Evolutionary conservation across 2,329 filamentous ascomycete genomes (phyloP).

Genomic region (Chalaropsis thielavioides): DNA sequence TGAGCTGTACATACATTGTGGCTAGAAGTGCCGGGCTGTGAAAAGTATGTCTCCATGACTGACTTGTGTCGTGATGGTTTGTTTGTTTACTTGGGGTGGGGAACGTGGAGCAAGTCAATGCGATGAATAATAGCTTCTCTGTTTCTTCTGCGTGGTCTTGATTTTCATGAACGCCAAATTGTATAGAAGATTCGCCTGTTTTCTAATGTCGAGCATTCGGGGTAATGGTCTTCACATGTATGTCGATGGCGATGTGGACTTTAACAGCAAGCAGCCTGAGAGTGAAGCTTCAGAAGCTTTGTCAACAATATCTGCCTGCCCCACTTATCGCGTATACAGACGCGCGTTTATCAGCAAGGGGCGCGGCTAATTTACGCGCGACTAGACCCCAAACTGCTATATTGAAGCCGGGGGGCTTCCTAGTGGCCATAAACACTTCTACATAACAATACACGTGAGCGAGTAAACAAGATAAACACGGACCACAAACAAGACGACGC

Average conservation of each 20-base stretch:
- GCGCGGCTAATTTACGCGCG: not conserved
- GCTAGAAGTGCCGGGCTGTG: constrained; percentile 52
- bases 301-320: not conserved
- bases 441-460: too few relatives aligned
- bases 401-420: not conserved
- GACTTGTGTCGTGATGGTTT: constrained; percentile 24
- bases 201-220: too few relatives aligned
- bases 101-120: not conserved
- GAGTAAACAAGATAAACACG: too few relatives aligned
- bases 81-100: not conserved
- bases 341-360: not conserved
- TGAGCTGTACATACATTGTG: constrained; percentile 44
- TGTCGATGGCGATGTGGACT: not conserved
- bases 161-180: too few relatives aligned
- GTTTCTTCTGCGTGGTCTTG: too few relatives aligned
- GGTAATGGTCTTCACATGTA: not conserved
- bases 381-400: constrained; percentile 1
- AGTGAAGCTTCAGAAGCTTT: not conserved
- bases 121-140: too few relatives aligned
- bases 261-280: not conserved
- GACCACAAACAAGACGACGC: not conserved
- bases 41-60: constrained; percentile 30
- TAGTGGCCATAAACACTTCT: not conserved
- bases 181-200: too few relatives aligned
- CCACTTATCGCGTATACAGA: not conserved